Evolutionary conservation across 1,284 basidiomycete genomes (phyloP).

Genomic region (Bjerkandera adusta): DNA sequence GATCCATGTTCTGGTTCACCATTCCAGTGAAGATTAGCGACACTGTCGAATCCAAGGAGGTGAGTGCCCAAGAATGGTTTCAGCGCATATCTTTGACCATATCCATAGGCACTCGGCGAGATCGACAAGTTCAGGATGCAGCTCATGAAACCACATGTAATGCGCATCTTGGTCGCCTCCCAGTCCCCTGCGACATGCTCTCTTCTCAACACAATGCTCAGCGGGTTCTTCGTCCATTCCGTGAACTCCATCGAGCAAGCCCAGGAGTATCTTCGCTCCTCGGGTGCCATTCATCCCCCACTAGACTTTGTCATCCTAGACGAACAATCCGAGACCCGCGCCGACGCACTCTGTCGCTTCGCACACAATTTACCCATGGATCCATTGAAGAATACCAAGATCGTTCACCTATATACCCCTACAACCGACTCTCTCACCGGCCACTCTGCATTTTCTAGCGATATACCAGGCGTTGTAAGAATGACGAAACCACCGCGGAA

Average conservation of each 20-base stretch:
- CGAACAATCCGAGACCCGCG: conserved; percentile 56
- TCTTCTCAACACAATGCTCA: conserved; percentile 55
- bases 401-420: conserved; percentile 70
- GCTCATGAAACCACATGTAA: conserved; percentile 44
- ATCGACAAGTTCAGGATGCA: conserved; percentile 42
- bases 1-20: conserved; percentile 70
- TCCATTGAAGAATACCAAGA: conserved; percentile 51
- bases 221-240: conserved; percentile 46
- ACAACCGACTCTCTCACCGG: conserved; percentile 53
- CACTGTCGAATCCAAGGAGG: conserved; percentile 52
- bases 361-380: conserved; percentile 38
- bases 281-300: conserved; percentile 30
- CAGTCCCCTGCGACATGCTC: conserved; percentile 53
- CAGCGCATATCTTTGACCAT: not conserved
- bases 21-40: conserved; percentile 60
- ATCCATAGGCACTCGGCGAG: conserved; percentile 38
- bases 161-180: conserved; percentile 55
- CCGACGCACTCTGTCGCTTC: conserved; percentile 50
- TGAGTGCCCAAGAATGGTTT: conserved; percentile 19
- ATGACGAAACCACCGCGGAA: conserved; percentile 70
- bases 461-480: conserved; percentile 55
- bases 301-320: conserved; percentile 68
- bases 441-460: conserved; percentile 45
- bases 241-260: conserved; percentile 45
- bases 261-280: conserved; percentile 38